phyloP scores from a whole-genome alignment of 257 asterid genomes.

The Thymus mandschuricus region DNA sequence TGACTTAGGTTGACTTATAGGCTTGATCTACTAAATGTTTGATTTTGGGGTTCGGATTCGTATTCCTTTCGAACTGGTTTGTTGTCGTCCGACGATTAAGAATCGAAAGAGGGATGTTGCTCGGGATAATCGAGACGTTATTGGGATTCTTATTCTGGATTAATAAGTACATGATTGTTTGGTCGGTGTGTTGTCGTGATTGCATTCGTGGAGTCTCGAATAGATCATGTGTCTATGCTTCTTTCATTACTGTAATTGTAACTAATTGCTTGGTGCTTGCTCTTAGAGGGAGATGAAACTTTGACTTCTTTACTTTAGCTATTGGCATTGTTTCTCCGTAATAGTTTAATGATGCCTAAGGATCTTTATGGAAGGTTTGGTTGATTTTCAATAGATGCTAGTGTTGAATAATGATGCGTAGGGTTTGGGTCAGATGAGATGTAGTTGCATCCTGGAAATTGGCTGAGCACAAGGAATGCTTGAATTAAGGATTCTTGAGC shows the following conservation, averaged over 20 bases:
- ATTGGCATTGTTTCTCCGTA: conserved; percentile 8
- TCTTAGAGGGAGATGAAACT: background rate
- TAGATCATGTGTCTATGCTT: conserved; percentile 17
- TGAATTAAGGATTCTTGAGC: background rate
- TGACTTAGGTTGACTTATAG: conserved; percentile 35
- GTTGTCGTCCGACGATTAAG: conserved; percentile 11
- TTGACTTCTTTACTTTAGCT: background rate
- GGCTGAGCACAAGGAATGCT: background rate
- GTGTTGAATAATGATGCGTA: background rate
- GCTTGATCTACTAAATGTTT: conserved; percentile 30
- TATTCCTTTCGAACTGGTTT: background rate
- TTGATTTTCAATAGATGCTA: background rate
- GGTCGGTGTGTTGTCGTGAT: conserved; percentile 24
- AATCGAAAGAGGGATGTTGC: background rate
- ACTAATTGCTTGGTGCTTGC: background rate
- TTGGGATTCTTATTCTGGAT: conserved; percentile 13
- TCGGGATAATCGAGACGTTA: conserved; percentile 6
- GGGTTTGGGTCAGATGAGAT: background rate
- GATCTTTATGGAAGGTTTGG: background rate
- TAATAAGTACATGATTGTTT: background rate
- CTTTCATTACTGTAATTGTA: conserved; percentile 13
- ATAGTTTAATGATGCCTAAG: background rate
- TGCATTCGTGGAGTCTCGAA: conserved; percentile 13
- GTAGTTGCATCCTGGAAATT: background rate
- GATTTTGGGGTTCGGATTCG: background rate